Base-by-base conservation (phyloP, 495 filamentous ascomycete species). In the Lepraria neglecta region DNA sequence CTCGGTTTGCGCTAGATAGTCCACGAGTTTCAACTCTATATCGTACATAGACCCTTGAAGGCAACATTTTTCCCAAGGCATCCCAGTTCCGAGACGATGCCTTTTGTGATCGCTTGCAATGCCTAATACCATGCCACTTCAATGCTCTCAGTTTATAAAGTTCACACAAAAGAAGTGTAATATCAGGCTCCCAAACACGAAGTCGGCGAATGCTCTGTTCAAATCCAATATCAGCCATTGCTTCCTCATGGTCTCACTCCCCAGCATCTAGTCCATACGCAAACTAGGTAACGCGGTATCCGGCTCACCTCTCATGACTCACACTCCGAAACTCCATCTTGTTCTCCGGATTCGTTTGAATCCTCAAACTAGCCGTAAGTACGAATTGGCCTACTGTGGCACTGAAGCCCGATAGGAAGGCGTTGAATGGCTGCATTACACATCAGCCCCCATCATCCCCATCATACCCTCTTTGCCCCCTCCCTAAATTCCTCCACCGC, bases 111-210 rank as follows among this genome's bases (percentile, higher is more conserved):
- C 21, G 42, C 52, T 33, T 51, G 10, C 30, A 40, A 42, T 21
- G 35, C 60, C 10, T 30, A n/a, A 54, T 10, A 12, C 11, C 3
- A 1, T n/a, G 11, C 15, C 53, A 21, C 24, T 17, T 31, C 24
- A 24, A n/a, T 48, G 7, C 4, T 47, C 9, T 76, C 76, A 97
- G 81, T 98, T 98, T 77, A 98, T 97, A 73, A 98, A 98, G 78
- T 98, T 97, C 67, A 97, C 87, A 76, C 94, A 98, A 81, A 98
- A 97, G 78, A 97, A 95, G 78, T 98, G 94, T 73, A 98, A 75
- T 69, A 98, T 88, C 72, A 98, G 69, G 71, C 91, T 96, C 69
- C 91, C 92, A 60, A 97, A 90, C 64, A 97, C 85, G 68, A 86
- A 98, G 80, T 98, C 94, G 67, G 94, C 94, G 73, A 98, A 98